Evolutionary conservation across 306 rosid species (phyloP), one percentile per base, ranked within the genome.

Genomic region (Quercus agrifolia): DNA sequence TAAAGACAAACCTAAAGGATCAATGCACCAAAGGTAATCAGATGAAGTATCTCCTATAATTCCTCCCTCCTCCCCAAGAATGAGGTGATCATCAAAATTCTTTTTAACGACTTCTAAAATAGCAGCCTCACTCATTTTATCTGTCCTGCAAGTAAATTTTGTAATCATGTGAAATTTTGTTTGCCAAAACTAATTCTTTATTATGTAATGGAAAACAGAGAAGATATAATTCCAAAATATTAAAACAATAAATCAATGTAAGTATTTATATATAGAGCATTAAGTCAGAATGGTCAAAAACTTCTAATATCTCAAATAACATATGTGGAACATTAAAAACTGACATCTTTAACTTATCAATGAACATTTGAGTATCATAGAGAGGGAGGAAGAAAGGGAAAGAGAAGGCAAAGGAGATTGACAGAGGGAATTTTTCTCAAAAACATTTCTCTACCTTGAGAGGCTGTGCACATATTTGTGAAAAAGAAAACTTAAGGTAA

Each of bases 51-150:
- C 93, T 84, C 99, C 99, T 75, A 90, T 93, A 77, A 93, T 62
- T 66, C 99, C 99, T 74, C 97, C 99, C 90, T 95, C 99, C 86
- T 95, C 99, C 76, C 99, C 99, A 78, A 95, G 96, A 88, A 95
- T 71, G 73, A 95, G 98, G 80, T 95, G 99, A 79, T 90, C 92
- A 55, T 70, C 67, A 71, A 93, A 95, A 84, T 91, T 91, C 85
- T 85, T 83, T 75, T 77, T 88, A 83, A 95, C 90, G 44, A 91
- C 91, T 59, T 90, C 89, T 76, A 95, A 80, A 82, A 95, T 89
- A 83, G 98, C 92, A 80, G 90, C 85, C 87, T 95, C 99, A 59
- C 99, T 92, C 92, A 82, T 88, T 89, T 95, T 95, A 87, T 95
- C 99, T 35, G 99, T 93, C 81, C 99, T 94, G 94, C 78, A 83